Base-by-base conservation (phyloP, 2,329 filamentous ascomycete species). In the Diaporthe vexans region DNA sequence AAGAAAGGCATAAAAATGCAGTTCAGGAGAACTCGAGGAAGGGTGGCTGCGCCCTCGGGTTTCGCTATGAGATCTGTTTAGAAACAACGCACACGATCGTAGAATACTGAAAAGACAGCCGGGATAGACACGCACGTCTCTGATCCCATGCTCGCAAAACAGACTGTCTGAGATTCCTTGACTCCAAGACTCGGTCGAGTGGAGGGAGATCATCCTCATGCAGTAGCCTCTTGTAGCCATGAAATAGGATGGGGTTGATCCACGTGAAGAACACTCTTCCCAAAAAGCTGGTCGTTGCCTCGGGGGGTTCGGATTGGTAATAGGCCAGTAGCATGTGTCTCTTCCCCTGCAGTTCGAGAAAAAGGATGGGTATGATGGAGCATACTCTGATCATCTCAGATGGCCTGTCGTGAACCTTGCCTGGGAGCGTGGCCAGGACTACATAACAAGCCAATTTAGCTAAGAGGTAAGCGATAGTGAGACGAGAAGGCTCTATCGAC, bases 191-290 rank as follows among this genome's bases (percentile, higher is more conserved):
- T 4, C 61, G 52, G 51, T 80, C 78, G 8, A 83, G 77, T 0
- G 57, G 71, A 1, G 81, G 82, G 4, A 84, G 72, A 8, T 79
- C 77, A 13, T 78, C 59, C 7, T 71, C 58, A 3, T 74, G 19
- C 2, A 84, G 75, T 15, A 79, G 71, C 8, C 77, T 78, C 1
- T 63, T 76, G 63, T 83, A 83, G 1, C 82, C 83, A 46, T 74
- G 51, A 11, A 56, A 35, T 4, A 84, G 77, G 17, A 83, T 73
- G 1, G 78, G 77, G 29, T 81, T 80, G 26, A 84, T 80, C 82
- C 81, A 83, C 46, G 74, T 78, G 71, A 84, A 83, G 29, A 83
- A 77, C 0, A 76, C 75, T 56, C 77, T 77, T 33, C 78, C 78
- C 11, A 83, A 59, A 29, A 82, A 59, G 19, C 81, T 74, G 7